A percentile compares a stretch with the other conserved stretches of the same genome.
phyloP scores from a whole-genome alignment of 805 yeast genomes.

The Wickerhamomyces chambardii region DNA sequence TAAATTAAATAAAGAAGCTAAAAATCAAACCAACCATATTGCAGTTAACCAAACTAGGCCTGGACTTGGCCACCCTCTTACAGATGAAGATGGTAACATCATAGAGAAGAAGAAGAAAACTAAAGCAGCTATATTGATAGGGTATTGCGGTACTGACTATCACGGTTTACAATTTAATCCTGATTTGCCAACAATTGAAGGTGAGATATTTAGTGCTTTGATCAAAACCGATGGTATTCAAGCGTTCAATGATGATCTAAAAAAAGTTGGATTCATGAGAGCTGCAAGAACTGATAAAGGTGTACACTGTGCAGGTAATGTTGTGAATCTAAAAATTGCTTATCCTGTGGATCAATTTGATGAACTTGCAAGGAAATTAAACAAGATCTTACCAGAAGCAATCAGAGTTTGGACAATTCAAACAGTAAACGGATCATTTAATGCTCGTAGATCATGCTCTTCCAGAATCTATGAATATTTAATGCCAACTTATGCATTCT shows the following conservation, averaged over 20 bases:
- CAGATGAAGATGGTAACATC: conserved; percentile 59
- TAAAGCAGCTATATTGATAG: conserved; percentile 84
- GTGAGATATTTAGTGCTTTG: conserved; percentile 77
- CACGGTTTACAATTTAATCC: conserved; percentile 95
- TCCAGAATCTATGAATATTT: conserved; percentile 91
- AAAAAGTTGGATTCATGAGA: conserved; percentile 79
- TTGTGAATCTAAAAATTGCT: conserved; percentile 74
- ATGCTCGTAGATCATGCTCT: conserved; percentile 90
- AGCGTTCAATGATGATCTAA: conserved; percentile 77
- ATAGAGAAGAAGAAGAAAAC: conserved; percentile 69
- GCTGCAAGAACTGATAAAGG: conserved; percentile 92
- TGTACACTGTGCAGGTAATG: conserved; percentile 96
- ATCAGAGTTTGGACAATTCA: conserved; percentile 91
- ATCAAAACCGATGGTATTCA: conserved; percentile 84
- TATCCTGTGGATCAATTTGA: conserved; percentile 67
- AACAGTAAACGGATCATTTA: conserved; percentile 84
- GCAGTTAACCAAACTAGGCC: conserved; percentile 4
- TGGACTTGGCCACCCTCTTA: conserved; percentile 10
- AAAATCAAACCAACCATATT: background rate
- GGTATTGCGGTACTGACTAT: conserved; percentile 95
- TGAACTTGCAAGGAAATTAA: conserved; percentile 49
- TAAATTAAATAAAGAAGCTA: too few relatives aligned
- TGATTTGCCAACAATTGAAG: conserved; percentile 83
- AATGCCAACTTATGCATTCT: conserved; percentile 82
- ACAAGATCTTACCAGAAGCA: conserved; percentile 69